Percentiles rank a stretch among this genome's conserved stretches.
Conservation (phyloP, 129 eudicot genomes). For the Daucus carota region DH1_v3.0 NC_030383.2:56670501-56671000, state of each 20-base stretch:
- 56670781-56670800: conserved; percentile 21
- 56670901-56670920: conserved; percentile 43
- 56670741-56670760: conserved; percentile 15
- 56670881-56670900: conserved; percentile 27
- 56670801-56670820: conserved; percentile 47
- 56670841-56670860: neutral
- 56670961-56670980: conserved; percentile 60
- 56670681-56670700: neutral
- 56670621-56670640: neutral
- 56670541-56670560: conserved; percentile 2
- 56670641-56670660: neutral
- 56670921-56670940: conserved; percentile 22
- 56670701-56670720: conserved; percentile 1
- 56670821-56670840: conserved; percentile 35
- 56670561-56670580: neutral
- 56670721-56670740: conserved; percentile 1
- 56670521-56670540: conserved; percentile 8
- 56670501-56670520: neutral
- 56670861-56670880: conserved; percentile 21
- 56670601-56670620: neutral
- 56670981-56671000: conserved; percentile 25
- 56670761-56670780: conserved; percentile 25
- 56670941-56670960: conserved; percentile 48
- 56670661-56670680: neutral
- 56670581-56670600: neutral